Evolutionary conservation across 305 asterid species (phyloP), one percentile per base, ranked within the genome.

Genomic region (Withania somnifera): DNA sequence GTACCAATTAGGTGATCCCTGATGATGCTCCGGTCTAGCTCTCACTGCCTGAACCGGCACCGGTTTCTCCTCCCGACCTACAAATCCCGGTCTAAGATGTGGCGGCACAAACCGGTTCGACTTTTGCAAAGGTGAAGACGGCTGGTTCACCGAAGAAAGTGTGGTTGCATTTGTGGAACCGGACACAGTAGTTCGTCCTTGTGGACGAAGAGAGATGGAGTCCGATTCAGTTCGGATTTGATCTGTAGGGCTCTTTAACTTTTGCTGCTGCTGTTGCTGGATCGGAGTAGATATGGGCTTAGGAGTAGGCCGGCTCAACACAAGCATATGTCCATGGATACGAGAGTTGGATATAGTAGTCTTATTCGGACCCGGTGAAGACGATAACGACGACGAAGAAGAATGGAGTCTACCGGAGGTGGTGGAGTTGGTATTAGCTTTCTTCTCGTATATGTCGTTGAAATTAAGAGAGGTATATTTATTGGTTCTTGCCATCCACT

Each of bases 401-500:
- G 85, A n/a, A 60, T 11, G 83, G 63, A 47, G 1, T 73, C 52
- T 79, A 17, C n/a, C n/a, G n/a, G n/a, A n/a, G 40, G 6, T 36
- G 40, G 40, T 4, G 5, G 40, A 36, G 6, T 36, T 36, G 40
- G 5, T 36, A 4, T 13, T 85, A 78, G 89, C 86, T 86, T 91
- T 93, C 82, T 90, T 91, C 53, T 90, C 97, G 80, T 89, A 93
- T 82, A 91, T 84, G 83, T 91, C 97, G 87, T 93, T 93, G 91
- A 91, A 89, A 71, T 93, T 93, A 88, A 93, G 84, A 80, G 94
- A 87, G 91, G 92, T 81, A 84, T 93, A 93, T 84, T 93, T 93
- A 87, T 93, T 93, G 91, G 84, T 90, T 86, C 91, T 93, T 89
- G 97, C 97, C 95, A 91, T 93, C 93, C 97, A 93, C 91, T 91